These are phyloP conservation scores for Helichrysum umbraculigerum DNA, from an alignment of 129 eudicot species.

Conservation along the genomic window DNA sequence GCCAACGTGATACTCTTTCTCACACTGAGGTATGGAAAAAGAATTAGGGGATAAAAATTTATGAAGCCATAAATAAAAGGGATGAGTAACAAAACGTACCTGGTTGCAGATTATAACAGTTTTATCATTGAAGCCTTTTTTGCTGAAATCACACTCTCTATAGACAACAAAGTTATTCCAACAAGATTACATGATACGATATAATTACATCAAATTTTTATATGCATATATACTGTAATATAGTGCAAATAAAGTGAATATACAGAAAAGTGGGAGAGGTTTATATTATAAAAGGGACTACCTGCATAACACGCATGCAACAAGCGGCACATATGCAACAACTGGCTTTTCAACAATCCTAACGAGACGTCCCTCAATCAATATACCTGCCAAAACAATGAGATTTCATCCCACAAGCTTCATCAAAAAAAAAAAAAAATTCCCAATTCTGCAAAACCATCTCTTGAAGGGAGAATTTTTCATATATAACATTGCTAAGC, in stretches of 20 bases:
- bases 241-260: neutral
- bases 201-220: neutral
- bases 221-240: neutral
- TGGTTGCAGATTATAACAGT: constrained; percentile 82
- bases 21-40: constrained; percentile 48
- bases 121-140: constrained; percentile 64
- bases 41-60: neutral
- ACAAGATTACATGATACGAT: neutral
- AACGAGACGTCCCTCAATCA: constrained; percentile 54
- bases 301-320: constrained; percentile 83
- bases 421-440: no score
- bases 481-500: no score
- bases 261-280: neutral
- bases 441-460: neutral
- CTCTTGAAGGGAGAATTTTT: neutral
- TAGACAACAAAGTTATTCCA: constrained; percentile 16
- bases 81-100: constrained; percentile 32
- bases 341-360: constrained; percentile 54
- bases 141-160: constrained; percentile 66
- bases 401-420: neutral
- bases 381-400: constrained; percentile 27
- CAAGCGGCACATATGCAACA: constrained; percentile 52
- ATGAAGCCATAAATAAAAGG: neutral
- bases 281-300: constrained; percentile 14
- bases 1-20: constrained; percentile 82